Base-by-base conservation (phyloP, 2,329 filamentous ascomycete genomes). In the Aspergillus jensenii region DNA sequence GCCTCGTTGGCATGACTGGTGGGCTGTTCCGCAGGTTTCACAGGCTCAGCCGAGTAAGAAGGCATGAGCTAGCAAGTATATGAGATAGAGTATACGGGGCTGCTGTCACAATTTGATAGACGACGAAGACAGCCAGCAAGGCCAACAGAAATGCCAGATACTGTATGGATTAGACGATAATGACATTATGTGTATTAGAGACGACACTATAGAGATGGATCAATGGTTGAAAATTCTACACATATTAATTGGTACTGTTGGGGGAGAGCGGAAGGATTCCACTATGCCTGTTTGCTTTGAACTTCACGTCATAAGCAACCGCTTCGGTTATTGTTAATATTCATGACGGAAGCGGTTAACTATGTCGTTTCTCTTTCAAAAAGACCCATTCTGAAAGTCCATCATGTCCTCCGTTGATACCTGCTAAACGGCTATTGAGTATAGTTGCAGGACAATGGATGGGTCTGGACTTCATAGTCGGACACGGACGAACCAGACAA, bases 1-100 rank as follows among this genome's bases (percentile, higher is more conserved):
- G 55, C 64, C 64, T n/a, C 73, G 74, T 37, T 79, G 75, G 73
- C 77, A 79, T 68, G 71, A 76, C 62, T 77, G 74, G 72, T 79
- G 77, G 77, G 67, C 68, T 43, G 77, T 79, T 14, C 77, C 77
- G 11, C 73, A 75, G 57, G 65, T 79, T n/a, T 65, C 44, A 4
- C 44, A 46, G 44, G 25, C 15, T 15, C 44, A 46, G 44, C 25
- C 39, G 25, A 33, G 27, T 43, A 35, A 23, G 49, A 47, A 53
- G 35, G n/a, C 40, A 6, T 21, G 33, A 50, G 43, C 19, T n/a
- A 27, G 6, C 11, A 31, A 27, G 1, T 6, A 15, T 46, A 46
- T 25, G 23, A 31, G 23, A 46, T 31, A 46, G 23, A 46, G 7
- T 31, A 17, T 23, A 46, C 25, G 25, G 7, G 25, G 6, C 19